These are phyloP conservation scores for Wallacemonas sp. DNA, from an alignment of 208 protist species.

Conservation along the genomic window DNA sequence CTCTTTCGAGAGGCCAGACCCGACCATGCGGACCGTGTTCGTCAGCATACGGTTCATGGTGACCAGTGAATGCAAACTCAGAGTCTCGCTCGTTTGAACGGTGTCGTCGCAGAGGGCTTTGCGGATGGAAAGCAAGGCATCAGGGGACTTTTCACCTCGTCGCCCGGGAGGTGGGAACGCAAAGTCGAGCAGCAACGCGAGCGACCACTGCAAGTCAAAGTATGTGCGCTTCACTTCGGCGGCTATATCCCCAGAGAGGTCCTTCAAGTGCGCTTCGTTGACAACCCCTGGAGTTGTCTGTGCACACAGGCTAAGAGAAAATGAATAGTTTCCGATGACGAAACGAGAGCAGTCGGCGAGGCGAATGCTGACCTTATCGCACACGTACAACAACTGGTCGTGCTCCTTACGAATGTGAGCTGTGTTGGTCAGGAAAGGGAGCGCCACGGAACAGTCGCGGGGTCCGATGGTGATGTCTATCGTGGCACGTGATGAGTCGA, in stretches of 20 bases:
- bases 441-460: conserved; percentile 26
- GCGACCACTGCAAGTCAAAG: conserved; percentile 68
- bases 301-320: conserved; percentile 39
- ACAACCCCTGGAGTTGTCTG: conserved; percentile 7
- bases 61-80: conserved; percentile 17
- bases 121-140: conserved; percentile 17
- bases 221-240: conserved; percentile 36
- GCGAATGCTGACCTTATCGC: conserved; percentile 19
- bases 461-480: conserved; percentile 39
- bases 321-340: conserved; percentile 36
- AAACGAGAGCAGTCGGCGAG: conserved; percentile 41
- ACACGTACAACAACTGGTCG: conserved; percentile 26
- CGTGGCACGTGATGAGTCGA: conserved; percentile 29
- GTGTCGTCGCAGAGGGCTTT: conserved; percentile 23
- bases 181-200: conserved; percentile 64
- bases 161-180: conserved; percentile 31
- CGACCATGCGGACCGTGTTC: conserved; percentile 41
- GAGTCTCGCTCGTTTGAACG: conserved; percentile 18
- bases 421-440: conserved; percentile 39
- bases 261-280: neutral
- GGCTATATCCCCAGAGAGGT: conserved; percentile 21
- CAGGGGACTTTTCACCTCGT: conserved; percentile 12
- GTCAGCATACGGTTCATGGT: conserved; percentile 34
- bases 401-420: conserved; percentile 25
- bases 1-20: conserved; percentile 23